Percentiles rank a stretch among this genome's conserved stretches.
These are phyloP conservation scores for Kuraishia borneana DNA, from an alignment of 805 yeast species.

Conservation along the genomic window DNA sequence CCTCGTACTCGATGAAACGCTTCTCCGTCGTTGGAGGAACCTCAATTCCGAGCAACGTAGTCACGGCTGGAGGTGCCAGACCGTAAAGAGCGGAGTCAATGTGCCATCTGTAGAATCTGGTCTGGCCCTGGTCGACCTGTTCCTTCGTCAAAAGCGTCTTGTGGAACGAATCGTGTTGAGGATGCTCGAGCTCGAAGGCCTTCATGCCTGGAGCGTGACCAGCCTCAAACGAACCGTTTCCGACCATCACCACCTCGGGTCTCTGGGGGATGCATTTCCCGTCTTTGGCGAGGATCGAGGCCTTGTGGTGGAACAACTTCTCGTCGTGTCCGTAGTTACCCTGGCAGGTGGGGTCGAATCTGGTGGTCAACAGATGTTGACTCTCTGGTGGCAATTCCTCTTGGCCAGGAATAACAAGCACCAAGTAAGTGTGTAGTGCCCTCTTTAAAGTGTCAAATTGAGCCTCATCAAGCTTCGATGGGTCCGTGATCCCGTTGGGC, in stretches of 20 bases:
- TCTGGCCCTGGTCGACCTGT: slow-evolving; percentile 49
- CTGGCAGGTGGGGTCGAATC: slow-evolving; percentile 64
- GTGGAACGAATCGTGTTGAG: slow-evolving; percentile 77
- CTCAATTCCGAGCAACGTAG: slow-evolving; percentile 73
- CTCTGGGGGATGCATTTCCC: slow-evolving; percentile 70
- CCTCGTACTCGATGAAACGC: slow-evolving; percentile 57
- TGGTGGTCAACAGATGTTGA: slow-evolving; percentile 64
- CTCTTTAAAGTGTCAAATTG: slow-evolving; percentile 53
- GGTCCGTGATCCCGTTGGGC: slow-evolving; percentile 67
- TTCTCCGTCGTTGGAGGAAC: slow-evolving; percentile 62
- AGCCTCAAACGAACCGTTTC: slow-evolving; percentile 63
- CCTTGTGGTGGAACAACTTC: slow-evolving; percentile 54
- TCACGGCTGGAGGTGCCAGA: slow-evolving; percentile 76
- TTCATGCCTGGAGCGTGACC: slow-evolving; percentile 28
- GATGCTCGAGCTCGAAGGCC: slow-evolving; percentile 56
- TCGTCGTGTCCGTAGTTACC: slow-evolving; percentile 75
- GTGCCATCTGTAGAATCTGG: slow-evolving; percentile 90
- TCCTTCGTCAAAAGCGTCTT: slow-evolving; percentile 51
- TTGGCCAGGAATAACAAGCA: slow-evolving; percentile 65
- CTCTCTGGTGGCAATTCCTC: slow-evolving; percentile 58
- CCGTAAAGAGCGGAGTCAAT: slow-evolving; percentile 85
- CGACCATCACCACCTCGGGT: slow-evolving; percentile 86
- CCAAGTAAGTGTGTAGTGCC: slow-evolving; percentile 60
- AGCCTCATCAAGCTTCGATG: slow-evolving; percentile 49
- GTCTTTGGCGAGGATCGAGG: slow-evolving; percentile 67